A percentile compares a stretch with the other conserved stretches of the same genome.
Conservation (phyloP, 208 protist species). For the Polymyxa betae region DNA sequence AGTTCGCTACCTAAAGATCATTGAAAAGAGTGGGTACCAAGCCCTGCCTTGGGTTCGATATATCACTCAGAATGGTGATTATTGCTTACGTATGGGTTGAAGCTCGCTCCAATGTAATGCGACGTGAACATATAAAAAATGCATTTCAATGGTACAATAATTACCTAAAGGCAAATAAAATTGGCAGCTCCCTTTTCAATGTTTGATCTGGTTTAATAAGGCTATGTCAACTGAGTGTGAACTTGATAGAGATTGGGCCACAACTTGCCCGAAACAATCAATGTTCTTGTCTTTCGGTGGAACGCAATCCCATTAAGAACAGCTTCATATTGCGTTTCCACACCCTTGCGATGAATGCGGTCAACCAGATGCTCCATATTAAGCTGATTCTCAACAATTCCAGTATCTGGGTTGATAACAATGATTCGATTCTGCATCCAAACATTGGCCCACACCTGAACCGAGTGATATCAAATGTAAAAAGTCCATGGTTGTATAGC, state of each 20-base stretch:
- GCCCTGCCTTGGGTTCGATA: slow-evolving; percentile 98
- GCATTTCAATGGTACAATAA: too few relatives aligned
- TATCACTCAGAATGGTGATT: slow-evolving; percentile 93
- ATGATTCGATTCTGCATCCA: not conserved
- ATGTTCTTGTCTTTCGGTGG: not conserved
- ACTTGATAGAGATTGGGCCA: not conserved
- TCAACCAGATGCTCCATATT: not conserved
- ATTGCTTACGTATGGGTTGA: slow-evolving; percentile 81
- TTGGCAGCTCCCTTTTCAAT: not conserved
- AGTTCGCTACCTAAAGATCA: slow-evolving; percentile 96
- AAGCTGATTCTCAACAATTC: not conserved
- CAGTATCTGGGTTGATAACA: slow-evolving; percentile 20
- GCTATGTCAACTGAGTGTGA: not conserved
- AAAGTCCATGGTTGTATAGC: not conserved
- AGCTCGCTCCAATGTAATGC: too few relatives aligned
- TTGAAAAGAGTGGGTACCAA: slow-evolving; percentile 87
- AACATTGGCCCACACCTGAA: not conserved
- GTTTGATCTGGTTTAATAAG: not conserved
- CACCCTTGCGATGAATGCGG: not conserved
- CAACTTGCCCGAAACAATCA: slow-evolving; percentile 14
- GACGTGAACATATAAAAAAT: too few relatives aligned
- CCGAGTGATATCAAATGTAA: not conserved
- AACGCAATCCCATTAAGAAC: slow-evolving; percentile 39
- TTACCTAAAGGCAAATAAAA: too few relatives aligned
- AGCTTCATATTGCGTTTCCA: slow-evolving; percentile 1